phyloP scores from a whole-genome alignment of 2,329 filamentous ascomycete species.

The Teratosphaeria pseudoeucalypti region DNA sequence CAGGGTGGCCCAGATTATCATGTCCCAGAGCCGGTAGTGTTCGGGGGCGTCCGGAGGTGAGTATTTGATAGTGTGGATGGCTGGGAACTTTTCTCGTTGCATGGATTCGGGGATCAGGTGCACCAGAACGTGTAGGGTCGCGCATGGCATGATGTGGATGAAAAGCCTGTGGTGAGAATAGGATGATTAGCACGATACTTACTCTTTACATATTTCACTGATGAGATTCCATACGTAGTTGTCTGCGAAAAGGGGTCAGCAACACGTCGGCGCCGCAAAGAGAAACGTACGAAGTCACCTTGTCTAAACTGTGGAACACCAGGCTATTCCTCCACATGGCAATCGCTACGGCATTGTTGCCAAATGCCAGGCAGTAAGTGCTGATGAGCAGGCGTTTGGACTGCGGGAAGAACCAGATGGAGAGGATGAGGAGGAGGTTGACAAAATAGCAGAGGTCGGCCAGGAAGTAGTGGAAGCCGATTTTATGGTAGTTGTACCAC shows the following conservation, averaged over 20 bases:
- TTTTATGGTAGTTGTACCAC: slow-evolving; percentile 79
- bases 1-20: slow-evolving; percentile 89
- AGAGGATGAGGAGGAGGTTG: slow-evolving; percentile 73
- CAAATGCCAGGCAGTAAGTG: slow-evolving; percentile 83
- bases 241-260: slow-evolving; percentile 5
- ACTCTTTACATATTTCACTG: neutral
- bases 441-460: slow-evolving; percentile 98
- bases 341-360: slow-evolving; percentile 95
- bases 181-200: neutral
- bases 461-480: slow-evolving; percentile 93
- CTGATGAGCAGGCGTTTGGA: slow-evolving; percentile 89
- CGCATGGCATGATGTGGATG: slow-evolving; percentile 98
- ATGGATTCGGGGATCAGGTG: slow-evolving; percentile 61
- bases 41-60: slow-evolving; percentile 59
- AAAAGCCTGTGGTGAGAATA: slow-evolving; percentile 53
- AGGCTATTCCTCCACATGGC: slow-evolving; percentile 99
- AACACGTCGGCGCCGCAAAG: neutral
- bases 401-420: slow-evolving; percentile 79
- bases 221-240: slow-evolving; percentile 12
- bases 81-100: slow-evolving; percentile 66
- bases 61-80: slow-evolving; percentile 69
- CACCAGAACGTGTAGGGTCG: slow-evolving; percentile 81
- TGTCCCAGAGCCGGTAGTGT: slow-evolving; percentile 59
- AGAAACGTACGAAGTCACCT: slow-evolving; percentile 62
- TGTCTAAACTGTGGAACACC: slow-evolving; percentile 97